phyloP scores from a whole-genome alignment of 805 yeast genomes.

The Henningerozyma blattae region DNA sequence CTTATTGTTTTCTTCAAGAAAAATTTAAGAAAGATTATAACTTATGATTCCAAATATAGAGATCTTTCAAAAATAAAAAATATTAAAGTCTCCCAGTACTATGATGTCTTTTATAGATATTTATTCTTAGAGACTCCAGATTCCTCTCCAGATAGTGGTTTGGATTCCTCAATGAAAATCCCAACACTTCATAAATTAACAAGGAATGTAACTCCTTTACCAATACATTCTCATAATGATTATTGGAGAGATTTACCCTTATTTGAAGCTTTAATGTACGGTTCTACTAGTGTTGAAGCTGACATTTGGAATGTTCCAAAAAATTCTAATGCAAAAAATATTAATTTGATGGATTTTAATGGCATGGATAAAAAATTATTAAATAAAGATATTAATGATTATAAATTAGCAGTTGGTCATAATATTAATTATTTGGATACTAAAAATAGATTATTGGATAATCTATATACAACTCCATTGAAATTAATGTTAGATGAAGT shows the following conservation, averaged over 20 bases:
- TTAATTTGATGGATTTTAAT: no score
- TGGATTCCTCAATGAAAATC: background rate
- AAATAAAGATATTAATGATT: constrained; percentile 18
- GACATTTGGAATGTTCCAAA: constrained; percentile 40
- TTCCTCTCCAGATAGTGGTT: background rate
- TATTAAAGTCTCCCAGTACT: constrained; percentile 7
- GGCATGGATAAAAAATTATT: constrained; percentile 23
- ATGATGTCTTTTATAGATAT: constrained; percentile 8
- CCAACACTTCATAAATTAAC: constrained; percentile 7
- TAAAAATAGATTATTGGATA: constrained; percentile 31
- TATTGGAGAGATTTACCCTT: constrained; percentile 52
- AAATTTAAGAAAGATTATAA: constrained; percentile 3
- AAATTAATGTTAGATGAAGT: constrained; percentile 34
- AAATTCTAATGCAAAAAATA: background rate
- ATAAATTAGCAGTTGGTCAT: constrained; percentile 52
- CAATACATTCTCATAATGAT: constrained; percentile 58
- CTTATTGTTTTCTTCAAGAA: constrained; percentile 7
- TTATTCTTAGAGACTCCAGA: constrained; percentile 2
- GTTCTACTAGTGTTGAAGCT: constrained; percentile 51
- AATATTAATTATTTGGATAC: constrained; percentile 34
- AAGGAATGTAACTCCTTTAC: constrained; percentile 13
- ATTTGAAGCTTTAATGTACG: constrained; percentile 40
- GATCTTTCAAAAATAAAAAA: background rate
- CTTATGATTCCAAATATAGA: background rate
- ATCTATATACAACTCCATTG: constrained; percentile 44